Base-by-base conservation (phyloP, 345 rosid genomes). In the Salix purpurea region DNA sequence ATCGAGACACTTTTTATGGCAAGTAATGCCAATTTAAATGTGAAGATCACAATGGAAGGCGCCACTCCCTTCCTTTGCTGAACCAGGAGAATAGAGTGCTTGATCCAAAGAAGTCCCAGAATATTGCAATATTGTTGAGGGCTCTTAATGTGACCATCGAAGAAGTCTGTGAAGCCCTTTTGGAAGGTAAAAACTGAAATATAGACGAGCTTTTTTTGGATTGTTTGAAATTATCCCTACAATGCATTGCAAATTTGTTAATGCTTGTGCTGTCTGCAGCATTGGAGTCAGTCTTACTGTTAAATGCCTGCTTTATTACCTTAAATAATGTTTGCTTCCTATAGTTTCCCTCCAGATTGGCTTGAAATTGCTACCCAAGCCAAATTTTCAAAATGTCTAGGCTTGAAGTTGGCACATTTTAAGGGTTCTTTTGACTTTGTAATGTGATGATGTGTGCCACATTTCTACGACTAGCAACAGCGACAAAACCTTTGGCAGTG, bases 81-180 rank as follows among this genome's bases (percentile, higher is more conserved):
- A 89, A 80, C 71, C 90, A 78, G 68, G 98, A 91, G 86, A 93
- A 86, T 81, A 83, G 81, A 8, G 91, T 90, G 74, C 96, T 96
- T 77, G 98, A 96, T 85, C 95, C 91, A 0, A 94, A 91, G 84
- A 96, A 92, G 78, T 89, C 99, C 1, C 99, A 96, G 76, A 94
- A 96, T 80, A 84, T 94, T 76, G 95, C 98, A 4, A 96, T 96
- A 84, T 78, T 96, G 86, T 76, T 96, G 73, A 87, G 97, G 83
- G 99, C 98, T 74, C 91, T 94, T 18, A 93, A 96, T 82, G 94
- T 96, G 67, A 96, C 97, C 28, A 80, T 87, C 3, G 97, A 91
- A 65, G 99, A 96, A 88, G 98, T 94, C 10, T 94, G 98, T 60
- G 99, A 96, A 84, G 91, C 92, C 13, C 97, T 96, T 75, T 56